Evolutionary conservation across 2,329 filamentous ascomycete species (phyloP).

Genomic region (Phyllosticta citriasiana): DNA sequence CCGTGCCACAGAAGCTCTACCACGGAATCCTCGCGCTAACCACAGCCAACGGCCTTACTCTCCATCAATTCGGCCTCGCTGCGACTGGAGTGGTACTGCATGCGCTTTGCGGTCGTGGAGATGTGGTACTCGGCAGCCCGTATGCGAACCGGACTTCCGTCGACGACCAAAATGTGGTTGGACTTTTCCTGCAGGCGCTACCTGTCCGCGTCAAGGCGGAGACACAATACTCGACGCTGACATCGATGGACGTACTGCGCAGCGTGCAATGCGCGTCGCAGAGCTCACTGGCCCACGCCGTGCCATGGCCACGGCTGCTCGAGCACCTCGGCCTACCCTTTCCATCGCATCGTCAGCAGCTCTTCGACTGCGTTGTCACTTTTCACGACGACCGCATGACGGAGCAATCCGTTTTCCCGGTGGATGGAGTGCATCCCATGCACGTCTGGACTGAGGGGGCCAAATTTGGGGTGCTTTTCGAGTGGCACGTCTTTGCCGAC

Average conservation of each 20-base stretch:
- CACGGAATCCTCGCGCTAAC: neutral
- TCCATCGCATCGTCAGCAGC: slow-evolving; percentile 3
- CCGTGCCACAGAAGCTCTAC: neutral
- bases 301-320: slow-evolving; percentile 23
- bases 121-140: slow-evolving; percentile 20
- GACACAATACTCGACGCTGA: slow-evolving; percentile 1
- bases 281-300: slow-evolving; percentile 19
- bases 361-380: slow-evolving; percentile 11
- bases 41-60: slow-evolving; percentile 4
- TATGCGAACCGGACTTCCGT: slow-evolving; percentile 18
- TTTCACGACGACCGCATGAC: slow-evolving; percentile 19
- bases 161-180: slow-evolving; percentile 17
- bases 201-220: slow-evolving; percentile 16
- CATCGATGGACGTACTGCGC: slow-evolving; percentile 5
- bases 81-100: slow-evolving; percentile 12
- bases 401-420: neutral
- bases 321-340: slow-evolving; percentile 11
- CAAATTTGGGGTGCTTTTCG: slow-evolving; percentile 18
- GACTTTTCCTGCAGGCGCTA: slow-evolving; percentile 23
- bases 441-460: slow-evolving; percentile 13
- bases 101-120: slow-evolving; percentile 13
- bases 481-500: slow-evolving; percentile 10
- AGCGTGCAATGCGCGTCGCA: slow-evolving; percentile 16
- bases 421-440: slow-evolving; percentile 10
- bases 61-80: slow-evolving; percentile 18